phyloP scores from a whole-genome alignment of 2,329 filamentous ascomycete genomes.

The Chalaropsis thielavioides region DNA sequence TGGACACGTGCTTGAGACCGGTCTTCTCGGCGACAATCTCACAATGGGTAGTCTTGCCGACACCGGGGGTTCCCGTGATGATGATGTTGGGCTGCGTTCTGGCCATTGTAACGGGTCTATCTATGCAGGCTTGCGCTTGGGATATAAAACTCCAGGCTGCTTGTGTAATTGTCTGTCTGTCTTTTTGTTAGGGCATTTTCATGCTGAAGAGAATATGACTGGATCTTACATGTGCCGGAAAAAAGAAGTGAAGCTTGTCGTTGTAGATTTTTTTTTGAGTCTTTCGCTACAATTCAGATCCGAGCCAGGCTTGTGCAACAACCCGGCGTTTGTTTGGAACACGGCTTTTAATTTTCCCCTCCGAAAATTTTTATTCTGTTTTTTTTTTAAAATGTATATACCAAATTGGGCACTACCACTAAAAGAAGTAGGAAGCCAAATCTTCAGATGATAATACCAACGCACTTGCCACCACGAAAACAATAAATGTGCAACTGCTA shows the following conservation, averaged over 20 bases:
- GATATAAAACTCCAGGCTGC: too few species aligned
- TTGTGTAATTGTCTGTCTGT: too few species aligned
- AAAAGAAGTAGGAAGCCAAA: neutral
- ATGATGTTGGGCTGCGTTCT: conserved; percentile 69
- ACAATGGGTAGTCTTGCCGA: conserved; percentile 89
- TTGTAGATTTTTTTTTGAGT: neutral
- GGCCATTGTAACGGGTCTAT: conserved; percentile 14
- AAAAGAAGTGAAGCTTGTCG: too few species aligned
- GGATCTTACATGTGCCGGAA: too few species aligned
- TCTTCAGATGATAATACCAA: neutral
- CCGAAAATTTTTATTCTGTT: neutral
- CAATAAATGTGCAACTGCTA: too few species aligned
- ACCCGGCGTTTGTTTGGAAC: neutral
- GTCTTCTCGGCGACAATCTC: conserved; percentile 64
- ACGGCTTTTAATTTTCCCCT: neutral
- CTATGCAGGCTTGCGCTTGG: too few species aligned
- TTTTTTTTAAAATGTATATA: conserved; percentile 17
- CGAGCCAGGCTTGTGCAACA: neutral
- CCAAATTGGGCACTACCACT: neutral
- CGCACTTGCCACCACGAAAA: too few species aligned
- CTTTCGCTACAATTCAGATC: neutral
- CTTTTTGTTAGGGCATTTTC: too few species aligned
- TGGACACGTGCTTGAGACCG: conserved; percentile 65
- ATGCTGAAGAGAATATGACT: too few species aligned
- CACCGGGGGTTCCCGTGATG: conserved; percentile 86